These are phyloP conservation scores for Ceratocystis eucalypticola DNA, from an alignment of 2,329 filamentous ascomycete species.

Conservation along the genomic window DNA sequence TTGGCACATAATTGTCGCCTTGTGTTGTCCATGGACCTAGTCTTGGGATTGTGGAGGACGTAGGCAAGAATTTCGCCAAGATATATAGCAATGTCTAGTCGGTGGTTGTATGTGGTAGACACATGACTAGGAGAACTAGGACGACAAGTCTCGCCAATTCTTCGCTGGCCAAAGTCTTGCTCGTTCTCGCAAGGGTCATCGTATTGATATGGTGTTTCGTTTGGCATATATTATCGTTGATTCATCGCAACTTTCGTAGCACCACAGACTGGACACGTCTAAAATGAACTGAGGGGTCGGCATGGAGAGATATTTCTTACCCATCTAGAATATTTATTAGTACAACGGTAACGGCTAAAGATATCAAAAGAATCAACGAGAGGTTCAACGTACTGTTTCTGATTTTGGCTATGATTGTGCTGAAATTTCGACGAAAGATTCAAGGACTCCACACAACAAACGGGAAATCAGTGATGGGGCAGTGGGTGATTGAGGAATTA, in stretches of 20 bases:
- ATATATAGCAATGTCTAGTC: background rate
- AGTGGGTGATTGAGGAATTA: slow-evolving; percentile 12
- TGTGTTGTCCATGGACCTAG: background rate
- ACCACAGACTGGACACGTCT: slow-evolving; percentile 10
- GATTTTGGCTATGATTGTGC: slow-evolving; percentile 19
- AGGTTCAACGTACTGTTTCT: slow-evolving; percentile 19
- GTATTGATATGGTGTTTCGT: background rate
- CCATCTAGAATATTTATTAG: slow-evolving; percentile 41
- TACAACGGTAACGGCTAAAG: slow-evolving; percentile 19
- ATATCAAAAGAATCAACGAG: slow-evolving; percentile 14
- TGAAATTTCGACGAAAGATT: slow-evolving; percentile 19
- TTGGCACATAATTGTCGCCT: background rate
- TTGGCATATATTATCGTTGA: slow-evolving; percentile 1
- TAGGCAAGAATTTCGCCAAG: background rate
- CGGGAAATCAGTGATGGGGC: slow-evolving; percentile 16
- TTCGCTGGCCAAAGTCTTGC: background rate
- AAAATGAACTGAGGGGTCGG: background rate
- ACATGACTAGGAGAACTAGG: background rate
- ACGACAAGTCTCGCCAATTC: background rate
- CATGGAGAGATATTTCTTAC: slow-evolving; percentile 34
- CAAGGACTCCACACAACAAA: slow-evolving; percentile 18
- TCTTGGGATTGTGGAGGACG: background rate
- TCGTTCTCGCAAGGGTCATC: background rate
- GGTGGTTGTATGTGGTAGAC: background rate
- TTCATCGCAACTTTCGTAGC: slow-evolving; percentile 8